Base-by-base conservation (phyloP, 2,329 filamentous ascomycete genomes). In the Raffaelea ambrosiae region DNA sequence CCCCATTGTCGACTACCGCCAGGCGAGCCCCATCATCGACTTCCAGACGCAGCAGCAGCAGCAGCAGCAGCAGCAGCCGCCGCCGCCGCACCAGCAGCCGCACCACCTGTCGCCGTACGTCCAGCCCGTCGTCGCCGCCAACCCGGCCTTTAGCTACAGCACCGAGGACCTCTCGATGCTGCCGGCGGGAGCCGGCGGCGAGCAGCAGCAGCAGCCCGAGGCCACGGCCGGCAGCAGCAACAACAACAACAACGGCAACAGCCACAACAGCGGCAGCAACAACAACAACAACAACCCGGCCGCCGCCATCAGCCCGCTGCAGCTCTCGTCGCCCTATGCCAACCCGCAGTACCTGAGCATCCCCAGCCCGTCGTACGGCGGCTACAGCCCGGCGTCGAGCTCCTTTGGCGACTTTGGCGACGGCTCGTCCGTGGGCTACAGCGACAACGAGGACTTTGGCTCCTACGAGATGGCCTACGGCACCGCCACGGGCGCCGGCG, bases 321-420 rank as follows among this genome's bases (percentile, higher is more conserved):
- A 71, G 55, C 65, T 81, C 46, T 76, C 77, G 29, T 81, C 76
- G 31, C 73, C 76, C 1, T 79, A 71, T 52, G 61, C 66, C 44
- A 66, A 66, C 53, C 71, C 73, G 55, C 75, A 81, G 56, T 83
- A 81, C 59, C 72, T 83, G 49, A 76, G 67, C 61, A 76, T 83
- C 45, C 79, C 79, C n/a, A 81, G 78, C 48, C 77, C 78, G 21
- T 75, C 75, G 23, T 81, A 76, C 52, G 71, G 70, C 47, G 72
- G 71, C 49, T 82, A 80, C 60, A 83, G 78, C 59, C 79, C 79
- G 45, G 75, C 78, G 20, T 79, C 78, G 26, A 83, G 79, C 50
- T 79, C 74, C 18, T 81, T 76, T 59, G 74, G 55, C 43, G 57
- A 59, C 43, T 56, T 53, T 46, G 57, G 58, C 50, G 62, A 65